Conservation (phyloP, 331 rosid species). For the Malus hybrid region DNA sequence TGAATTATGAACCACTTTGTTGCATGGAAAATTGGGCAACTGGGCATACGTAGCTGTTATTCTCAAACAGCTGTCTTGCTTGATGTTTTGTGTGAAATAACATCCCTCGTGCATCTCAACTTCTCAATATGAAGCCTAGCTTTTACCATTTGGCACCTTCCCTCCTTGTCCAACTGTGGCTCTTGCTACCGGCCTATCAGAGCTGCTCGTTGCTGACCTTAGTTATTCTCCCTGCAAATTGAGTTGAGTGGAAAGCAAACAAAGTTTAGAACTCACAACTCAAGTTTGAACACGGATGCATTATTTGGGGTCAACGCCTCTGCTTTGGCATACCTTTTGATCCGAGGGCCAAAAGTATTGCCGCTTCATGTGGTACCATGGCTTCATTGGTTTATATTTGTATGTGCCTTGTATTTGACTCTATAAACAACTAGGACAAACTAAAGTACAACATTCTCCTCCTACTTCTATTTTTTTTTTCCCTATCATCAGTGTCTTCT, state of each 20-base stretch:
- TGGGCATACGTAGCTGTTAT: constrained; percentile 5
- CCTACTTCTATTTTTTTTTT: too few relatives aligned
- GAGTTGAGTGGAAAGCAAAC: too few relatives aligned
- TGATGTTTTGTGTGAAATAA: constrained; percentile 4
- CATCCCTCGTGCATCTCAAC: constrained; percentile 36
- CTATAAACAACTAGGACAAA: too few relatives aligned
- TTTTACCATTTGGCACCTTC: constrained; percentile 17
- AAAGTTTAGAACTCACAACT: not conserved
- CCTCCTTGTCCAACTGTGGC: not conserved
- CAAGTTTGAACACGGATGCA: not conserved
- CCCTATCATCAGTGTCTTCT: too few relatives aligned
- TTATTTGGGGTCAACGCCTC: not conserved
- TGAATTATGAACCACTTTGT: constrained; percentile 8
- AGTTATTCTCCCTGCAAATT: not conserved
- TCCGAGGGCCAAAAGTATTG: not conserved
- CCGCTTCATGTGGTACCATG: not conserved
- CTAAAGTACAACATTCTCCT: too few relatives aligned
- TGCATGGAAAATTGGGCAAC: not conserved
- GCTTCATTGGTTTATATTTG: too few relatives aligned
- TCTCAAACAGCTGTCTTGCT: constrained; percentile 33
- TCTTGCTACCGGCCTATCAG: not conserved
- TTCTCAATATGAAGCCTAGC: constrained; percentile 18
- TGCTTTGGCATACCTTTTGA: not conserved
- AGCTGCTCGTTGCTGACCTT: not conserved
- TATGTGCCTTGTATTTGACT: too few relatives aligned